A percentile compares a stretch with the other conserved stretches of the same genome.
phyloP scores from a whole-genome alignment of 805 yeast genomes.

The Yarrowia deformans region DNA sequence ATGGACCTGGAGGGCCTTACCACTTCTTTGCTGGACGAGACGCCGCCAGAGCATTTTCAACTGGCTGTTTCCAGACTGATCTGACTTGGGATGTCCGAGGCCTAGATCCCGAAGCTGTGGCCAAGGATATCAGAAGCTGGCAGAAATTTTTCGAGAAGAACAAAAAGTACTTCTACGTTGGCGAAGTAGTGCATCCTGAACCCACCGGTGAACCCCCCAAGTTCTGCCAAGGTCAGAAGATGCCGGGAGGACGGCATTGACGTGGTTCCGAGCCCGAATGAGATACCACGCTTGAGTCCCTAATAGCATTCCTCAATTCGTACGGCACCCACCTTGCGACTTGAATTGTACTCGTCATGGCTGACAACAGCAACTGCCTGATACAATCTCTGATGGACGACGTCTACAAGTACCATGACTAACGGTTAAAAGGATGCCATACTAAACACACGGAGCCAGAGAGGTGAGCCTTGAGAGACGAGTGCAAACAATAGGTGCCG shows the following conservation, averaged over 20 bases:
- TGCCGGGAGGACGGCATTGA: slow-evolving; percentile 36
- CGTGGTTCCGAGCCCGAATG: background rate
- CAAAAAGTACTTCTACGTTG: slow-evolving; percentile 67
- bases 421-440: background rate
- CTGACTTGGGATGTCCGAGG: slow-evolving; percentile 73
- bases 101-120: slow-evolving; percentile 55
- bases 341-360: too few relatives aligned
- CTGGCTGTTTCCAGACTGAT: slow-evolving; percentile 72
- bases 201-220: slow-evolving; percentile 31
- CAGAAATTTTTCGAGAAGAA: slow-evolving; percentile 57
- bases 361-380: too few relatives aligned
- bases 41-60: slow-evolving; percentile 70
- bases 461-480: background rate
- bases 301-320: too few relatives aligned
- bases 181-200: slow-evolving; percentile 52
- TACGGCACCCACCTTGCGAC: too few relatives aligned
- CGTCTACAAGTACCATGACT: background rate
- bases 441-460: too few relatives aligned
- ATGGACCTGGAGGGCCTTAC: slow-evolving; percentile 68
- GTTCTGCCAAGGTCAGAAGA: slow-evolving; percentile 32
- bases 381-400: too few relatives aligned
- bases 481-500: too few relatives aligned
- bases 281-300: too few relatives aligned
- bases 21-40: slow-evolving; percentile 67
- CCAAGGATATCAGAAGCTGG: slow-evolving; percentile 59